phyloP scores from a whole-genome alignment of 371 early-diverging fungal genomes.

The Mucor plumbeus region DNA sequence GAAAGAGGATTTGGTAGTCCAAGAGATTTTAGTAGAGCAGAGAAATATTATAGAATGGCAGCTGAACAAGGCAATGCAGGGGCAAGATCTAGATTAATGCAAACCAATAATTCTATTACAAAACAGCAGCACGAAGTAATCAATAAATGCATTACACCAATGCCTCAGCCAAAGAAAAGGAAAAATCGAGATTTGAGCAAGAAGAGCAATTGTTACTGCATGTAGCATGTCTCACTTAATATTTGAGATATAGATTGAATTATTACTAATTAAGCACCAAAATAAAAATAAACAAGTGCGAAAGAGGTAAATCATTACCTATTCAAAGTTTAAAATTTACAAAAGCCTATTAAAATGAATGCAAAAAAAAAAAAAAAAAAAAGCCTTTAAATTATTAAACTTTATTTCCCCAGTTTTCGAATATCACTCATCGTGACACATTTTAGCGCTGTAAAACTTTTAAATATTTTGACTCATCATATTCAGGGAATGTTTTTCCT shows the following conservation, averaged over 20 bases:
- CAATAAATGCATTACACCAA: not conserved
- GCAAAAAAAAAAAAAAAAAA: no score
- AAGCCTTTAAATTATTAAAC: not conserved
- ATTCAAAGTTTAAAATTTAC: no score
- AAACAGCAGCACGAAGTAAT: conserved; percentile 25
- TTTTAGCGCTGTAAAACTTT: not conserved
- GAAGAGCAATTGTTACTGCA: conserved; percentile 13
- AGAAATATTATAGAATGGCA: conserved; percentile 36
- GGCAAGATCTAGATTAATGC: conserved; percentile 11
- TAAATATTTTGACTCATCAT: conserved; percentile 6
- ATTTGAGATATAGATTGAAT: no score
- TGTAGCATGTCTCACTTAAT: not conserved
- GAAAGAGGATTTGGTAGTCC: conserved; percentile 44
- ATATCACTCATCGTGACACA: conserved; percentile 21
- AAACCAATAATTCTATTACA: conserved; percentile 19
- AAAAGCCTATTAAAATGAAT: not conserved
- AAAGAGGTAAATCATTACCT: no score
- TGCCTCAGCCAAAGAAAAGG: not conserved
- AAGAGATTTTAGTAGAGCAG: conserved; percentile 31
- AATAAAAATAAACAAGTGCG: no score
- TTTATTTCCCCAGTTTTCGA: not conserved
- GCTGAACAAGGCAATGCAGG: conserved; percentile 33
- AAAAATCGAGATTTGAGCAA: not conserved
- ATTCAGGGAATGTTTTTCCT: not conserved
- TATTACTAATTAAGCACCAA: no score